These are phyloP conservation scores for Ophiostoma quercus DNA, from an alignment of 2,329 filamentous ascomycete species.

Conservation along the genomic window DNA sequence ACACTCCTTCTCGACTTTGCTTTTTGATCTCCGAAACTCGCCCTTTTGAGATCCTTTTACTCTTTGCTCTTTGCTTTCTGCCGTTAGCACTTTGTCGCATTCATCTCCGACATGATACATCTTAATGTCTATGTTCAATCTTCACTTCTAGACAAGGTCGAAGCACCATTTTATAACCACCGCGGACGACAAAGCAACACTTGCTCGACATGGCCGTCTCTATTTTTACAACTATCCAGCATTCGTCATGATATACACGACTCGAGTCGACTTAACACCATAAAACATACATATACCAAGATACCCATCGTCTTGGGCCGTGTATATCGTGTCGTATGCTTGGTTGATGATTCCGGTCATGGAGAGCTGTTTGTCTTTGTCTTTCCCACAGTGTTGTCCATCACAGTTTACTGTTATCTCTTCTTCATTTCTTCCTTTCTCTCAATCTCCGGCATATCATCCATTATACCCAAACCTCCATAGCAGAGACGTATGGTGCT, in stretches of 20 bases:
- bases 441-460: neutral
- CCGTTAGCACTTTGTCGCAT: neutral
- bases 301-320: neutral
- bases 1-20: slow-evolving; percentile 6
- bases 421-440: slow-evolving; percentile 6
- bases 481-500: slow-evolving; percentile 19
- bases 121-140: slow-evolving; percentile 20
- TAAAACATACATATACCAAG: neutral
- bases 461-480: slow-evolving; percentile 21
- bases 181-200: neutral
- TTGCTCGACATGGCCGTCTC: neutral
- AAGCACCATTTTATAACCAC: neutral
- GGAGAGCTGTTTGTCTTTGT: neutral
- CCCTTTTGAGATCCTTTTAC: slow-evolving; percentile 11
- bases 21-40: slow-evolving; percentile 8
- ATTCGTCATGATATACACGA: neutral
- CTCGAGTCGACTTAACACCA: neutral
- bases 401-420: slow-evolving; percentile 1
- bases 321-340: neutral
- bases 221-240: no score
- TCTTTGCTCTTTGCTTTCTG: neutral
- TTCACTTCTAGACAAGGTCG: neutral
- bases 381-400: neutral
- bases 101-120: slow-evolving; percentile 16
- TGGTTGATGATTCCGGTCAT: neutral